Evolutionary conservation across 1,284 basidiomycete genomes (phyloP), one percentile per base, ranked within the genome.

Genomic region (Apiotrichum akiyoshidainum): DNA sequence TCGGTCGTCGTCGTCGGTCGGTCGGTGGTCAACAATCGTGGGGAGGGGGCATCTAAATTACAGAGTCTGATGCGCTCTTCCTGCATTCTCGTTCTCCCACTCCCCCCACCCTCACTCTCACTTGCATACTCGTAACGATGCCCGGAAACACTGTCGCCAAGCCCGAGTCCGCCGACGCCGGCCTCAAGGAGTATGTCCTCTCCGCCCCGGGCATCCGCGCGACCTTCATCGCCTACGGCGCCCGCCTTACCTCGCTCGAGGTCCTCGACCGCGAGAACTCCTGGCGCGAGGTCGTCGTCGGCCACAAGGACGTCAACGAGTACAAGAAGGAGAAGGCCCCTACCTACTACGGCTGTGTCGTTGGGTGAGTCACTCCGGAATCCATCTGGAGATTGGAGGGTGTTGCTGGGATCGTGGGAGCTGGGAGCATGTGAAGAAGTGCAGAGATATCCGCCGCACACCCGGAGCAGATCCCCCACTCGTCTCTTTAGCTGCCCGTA

Each of bases 211-310:
- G 71, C 16, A 73, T 73, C 66, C 64, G 61, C 39, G 71, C 71
- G 10, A 68, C 66, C 0, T 68, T 73, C 54, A 67, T 73, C 31
- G 59, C 62, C 2, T 65, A 64, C 56, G 71, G 71, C 31, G 70
- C 71, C 45, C 62, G 68, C 31, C 44, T 73, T 6, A 68, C 66
- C n/a, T 65, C 65, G 35, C 61, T 73, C 17, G 64, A 54, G 31
- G 69, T 73, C 2, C 59, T 68, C 37, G 69, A 72, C 57, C 56
- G 60, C 37, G 45, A 59, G 5, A 60, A 60, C 10, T 37, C 13
- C 2, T 64, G 67, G 48, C 52, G 62, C 37, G 69, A 73, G 54
- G 66, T 73, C 17, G 65, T 67, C 8, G 65, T 71, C 9, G 71
- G 70, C 5, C 69, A 71, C 52, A 47, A 63, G 46, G 37, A 40